Evolutionary conservation across 2,329 filamentous ascomycete species (phyloP).

Genomic region (Rutstroemia sydowiana): DNA sequence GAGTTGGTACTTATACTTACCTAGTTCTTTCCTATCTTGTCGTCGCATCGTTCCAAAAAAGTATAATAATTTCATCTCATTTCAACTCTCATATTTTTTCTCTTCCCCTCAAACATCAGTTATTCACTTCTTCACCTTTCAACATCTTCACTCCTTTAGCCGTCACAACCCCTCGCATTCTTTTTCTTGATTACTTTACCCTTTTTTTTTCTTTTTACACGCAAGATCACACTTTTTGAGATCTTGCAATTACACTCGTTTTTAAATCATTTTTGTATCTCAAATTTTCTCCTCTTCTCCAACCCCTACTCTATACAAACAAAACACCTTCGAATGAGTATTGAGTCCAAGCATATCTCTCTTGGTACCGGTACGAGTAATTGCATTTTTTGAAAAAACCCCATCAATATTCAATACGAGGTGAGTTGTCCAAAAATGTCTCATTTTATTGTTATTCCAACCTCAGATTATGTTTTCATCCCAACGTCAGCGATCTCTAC

Average conservation of each 20-base stretch:
- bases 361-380: no score
- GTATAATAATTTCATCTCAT: no score
- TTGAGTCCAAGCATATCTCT: background rate
- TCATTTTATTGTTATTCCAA: background rate
- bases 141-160: no score
- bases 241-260: background rate
- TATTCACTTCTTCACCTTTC: no score
- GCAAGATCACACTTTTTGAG: background rate
- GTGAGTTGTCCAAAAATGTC: slow-evolving; percentile 11
- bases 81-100: no score
- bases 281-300: background rate
- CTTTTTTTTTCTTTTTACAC: background rate
- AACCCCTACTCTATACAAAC: background rate
- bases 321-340: background rate
- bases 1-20: no score
- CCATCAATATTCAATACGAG: slow-evolving; percentile 3
- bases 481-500: no score
- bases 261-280: background rate
- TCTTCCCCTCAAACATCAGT: no score
- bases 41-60: no score
- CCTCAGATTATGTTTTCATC: no score
- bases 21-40: no score
- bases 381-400: no score
- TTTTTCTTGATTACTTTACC: background rate
- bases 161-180: background rate